Base-by-base conservation (phyloP, 108 stramenopile species). In the Seminavis robusta region DNA sequence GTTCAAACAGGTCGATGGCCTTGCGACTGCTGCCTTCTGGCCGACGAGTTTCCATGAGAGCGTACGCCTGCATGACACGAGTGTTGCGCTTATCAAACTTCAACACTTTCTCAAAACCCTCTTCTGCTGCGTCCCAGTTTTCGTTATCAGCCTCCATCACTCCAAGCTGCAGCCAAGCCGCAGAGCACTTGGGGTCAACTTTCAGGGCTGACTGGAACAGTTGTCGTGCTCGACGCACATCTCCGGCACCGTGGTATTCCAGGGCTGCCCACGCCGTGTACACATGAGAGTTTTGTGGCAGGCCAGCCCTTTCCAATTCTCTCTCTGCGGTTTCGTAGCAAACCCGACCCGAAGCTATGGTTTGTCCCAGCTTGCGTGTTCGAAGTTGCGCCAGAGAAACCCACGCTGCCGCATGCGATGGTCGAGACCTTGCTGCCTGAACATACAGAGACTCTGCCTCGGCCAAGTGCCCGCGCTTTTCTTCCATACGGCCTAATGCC, bases 221-320 rank as follows among this genome's bases (percentile, higher is more conserved):
- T 46, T 86, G 67, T 27, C 86, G 36, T 31, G 92, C 84, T 44
- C 59, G 39, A 33, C 63, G 69, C 2, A 80, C 49, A 29, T 74
- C 71, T 5, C 72, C 73, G 4, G 74, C 86, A 52, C 86, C 82
- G 47, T 87, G 77, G 46, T 77, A 86, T 53, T 94, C 92, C 71
- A 89, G 61, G 31, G 81, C 69, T 0, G 84, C 92, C 92, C 92
- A 94, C 13, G 92, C 92, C 3, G 92, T 90, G 62, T 88, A 94
- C 0, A 94, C 76, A 46, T 75, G 77, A 1, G 92, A 61, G 16
- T 79, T 83, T 29, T 79, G 84, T 41, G 67, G 74, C 26, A 67
- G 38, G 8, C 79, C 83, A 31, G 83, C 80, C 15, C 70, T 47
- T 41, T 64, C 47, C 41, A 90, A 45, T 73, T 94, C 88, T 7